These are phyloP conservation scores for Colletotrichum viniferum DNA, from an alignment of 2,329 filamentous ascomycete genomes.

Conservation along the genomic window DNA sequence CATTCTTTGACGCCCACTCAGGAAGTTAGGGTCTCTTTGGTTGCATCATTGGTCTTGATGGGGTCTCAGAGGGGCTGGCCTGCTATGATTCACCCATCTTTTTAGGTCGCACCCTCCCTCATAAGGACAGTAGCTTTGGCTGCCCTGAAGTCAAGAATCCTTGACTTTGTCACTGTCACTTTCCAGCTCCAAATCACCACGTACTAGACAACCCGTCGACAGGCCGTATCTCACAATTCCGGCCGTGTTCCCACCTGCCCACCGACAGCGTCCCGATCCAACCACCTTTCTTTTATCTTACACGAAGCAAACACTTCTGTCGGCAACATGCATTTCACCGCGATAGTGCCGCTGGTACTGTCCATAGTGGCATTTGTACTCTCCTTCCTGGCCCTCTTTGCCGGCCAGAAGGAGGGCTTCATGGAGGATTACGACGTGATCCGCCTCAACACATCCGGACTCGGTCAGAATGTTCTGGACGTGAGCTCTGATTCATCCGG, in stretches of 20 bases:
- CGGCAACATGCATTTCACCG: constrained; percentile 28
- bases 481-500: constrained; percentile 2
- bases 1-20: constrained; percentile 1
- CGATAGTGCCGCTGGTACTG: constrained; percentile 40
- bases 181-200: background rate
- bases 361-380: constrained; percentile 43
- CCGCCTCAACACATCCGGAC: constrained; percentile 42
- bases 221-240: background rate
- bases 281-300: background rate
- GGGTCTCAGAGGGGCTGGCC: background rate
- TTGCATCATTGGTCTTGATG: constrained; percentile 16
- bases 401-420: constrained; percentile 43
- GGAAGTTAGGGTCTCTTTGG: background rate
- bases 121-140: background rate
- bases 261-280: background rate
- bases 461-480: constrained; percentile 37
- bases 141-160: background rate
- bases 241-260: background rate
- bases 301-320: background rate
- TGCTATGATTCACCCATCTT: background rate
- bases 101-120: background rate
- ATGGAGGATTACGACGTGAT: constrained; percentile 48
- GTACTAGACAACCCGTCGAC: background rate
- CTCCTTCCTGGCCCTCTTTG: constrained; percentile 42
- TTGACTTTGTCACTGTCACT: background rate